Percentiles rank a stretch among this genome's conserved stretches.
Evolutionary conservation across 306 rosid species (phyloP).

Genomic region (Cicer bijugum): DNA sequence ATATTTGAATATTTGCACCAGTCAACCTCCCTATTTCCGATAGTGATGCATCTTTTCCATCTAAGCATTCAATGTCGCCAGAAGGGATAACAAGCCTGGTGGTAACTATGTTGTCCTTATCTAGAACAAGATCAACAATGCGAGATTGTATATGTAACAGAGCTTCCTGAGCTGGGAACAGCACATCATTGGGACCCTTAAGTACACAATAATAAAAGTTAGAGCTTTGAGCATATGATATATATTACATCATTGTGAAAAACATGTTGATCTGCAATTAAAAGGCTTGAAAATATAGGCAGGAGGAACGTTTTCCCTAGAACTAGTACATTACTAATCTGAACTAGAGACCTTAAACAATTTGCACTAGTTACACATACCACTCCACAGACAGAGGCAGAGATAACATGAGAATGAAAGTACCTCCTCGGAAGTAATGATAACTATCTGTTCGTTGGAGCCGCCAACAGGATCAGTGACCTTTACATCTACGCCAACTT

Average conservation of each 20-base stretch:
- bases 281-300: slow-evolving; percentile 19
- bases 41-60: slow-evolving; percentile 87
- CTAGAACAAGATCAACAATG: slow-evolving; percentile 85
- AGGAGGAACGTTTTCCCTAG: slow-evolving; percentile 14
- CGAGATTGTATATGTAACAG: slow-evolving; percentile 88
- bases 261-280: slow-evolving; percentile 33
- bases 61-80: slow-evolving; percentile 81
- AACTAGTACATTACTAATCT: slow-evolving; percentile 24
- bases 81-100: slow-evolving; percentile 84
- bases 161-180: slow-evolving; percentile 99
- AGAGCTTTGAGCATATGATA: slow-evolving; percentile 29
- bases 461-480: slow-evolving; percentile 69
- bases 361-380: slow-evolving; percentile 14
- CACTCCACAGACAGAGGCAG: slow-evolving; percentile 24
- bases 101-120: slow-evolving; percentile 74
- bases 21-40: slow-evolving; percentile 76
- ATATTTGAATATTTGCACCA: slow-evolving; percentile 79
- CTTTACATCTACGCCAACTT: slow-evolving; percentile 88
- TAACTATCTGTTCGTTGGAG: slow-evolving; percentile 81
- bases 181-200: slow-evolving; percentile 93
- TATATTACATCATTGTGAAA: slow-evolving; percentile 18
- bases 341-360: slow-evolving; percentile 30
- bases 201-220: slow-evolving; percentile 45
- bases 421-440: slow-evolving; percentile 95
- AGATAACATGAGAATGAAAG: slow-evolving; percentile 37